These are phyloP conservation scores for Debaryomyces tyrocola DNA, from an alignment of 805 yeast species.

Conservation along the genomic window DNA sequence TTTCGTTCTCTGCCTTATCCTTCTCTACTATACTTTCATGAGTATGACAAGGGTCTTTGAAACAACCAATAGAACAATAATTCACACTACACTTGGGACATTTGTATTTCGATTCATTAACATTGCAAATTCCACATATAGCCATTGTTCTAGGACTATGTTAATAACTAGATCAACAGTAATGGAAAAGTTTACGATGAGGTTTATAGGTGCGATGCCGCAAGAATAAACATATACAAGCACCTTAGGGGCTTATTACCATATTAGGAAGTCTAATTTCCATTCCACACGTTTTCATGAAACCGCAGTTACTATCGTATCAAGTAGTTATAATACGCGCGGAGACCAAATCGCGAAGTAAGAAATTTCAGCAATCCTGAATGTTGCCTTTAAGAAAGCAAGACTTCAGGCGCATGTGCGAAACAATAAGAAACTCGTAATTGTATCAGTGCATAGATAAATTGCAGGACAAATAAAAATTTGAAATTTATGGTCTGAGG, in stretches of 20 bases:
- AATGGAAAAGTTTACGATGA: neutral
- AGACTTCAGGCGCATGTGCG: no score
- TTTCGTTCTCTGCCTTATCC: neutral
- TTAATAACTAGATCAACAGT: neutral
- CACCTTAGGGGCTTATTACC: no score
- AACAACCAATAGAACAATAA: conserved; percentile 64
- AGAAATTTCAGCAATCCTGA: neutral
- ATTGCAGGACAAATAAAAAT: no score
- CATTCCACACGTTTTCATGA: neutral
- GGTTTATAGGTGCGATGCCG: neutral
- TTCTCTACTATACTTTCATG: conserved; percentile 17
- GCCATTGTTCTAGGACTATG: neutral
- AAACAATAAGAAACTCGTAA: no score
- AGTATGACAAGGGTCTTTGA: conserved; percentile 44
- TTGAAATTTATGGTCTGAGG: no score
- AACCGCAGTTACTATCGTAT: neutral
- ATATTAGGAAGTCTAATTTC: neutral
- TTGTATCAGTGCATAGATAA: no score
- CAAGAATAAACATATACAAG: neutral
- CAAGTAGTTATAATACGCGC: neutral
- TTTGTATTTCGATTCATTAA: conserved; percentile 46
- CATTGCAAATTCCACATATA: conserved; percentile 39
- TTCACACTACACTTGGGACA: conserved; percentile 53
- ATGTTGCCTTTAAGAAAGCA: no score
- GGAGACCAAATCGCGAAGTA: neutral